Evolutionary conservation across 495 filamentous ascomycete genomes (phyloP).

Genomic region (Penicillium salamii): DNA sequence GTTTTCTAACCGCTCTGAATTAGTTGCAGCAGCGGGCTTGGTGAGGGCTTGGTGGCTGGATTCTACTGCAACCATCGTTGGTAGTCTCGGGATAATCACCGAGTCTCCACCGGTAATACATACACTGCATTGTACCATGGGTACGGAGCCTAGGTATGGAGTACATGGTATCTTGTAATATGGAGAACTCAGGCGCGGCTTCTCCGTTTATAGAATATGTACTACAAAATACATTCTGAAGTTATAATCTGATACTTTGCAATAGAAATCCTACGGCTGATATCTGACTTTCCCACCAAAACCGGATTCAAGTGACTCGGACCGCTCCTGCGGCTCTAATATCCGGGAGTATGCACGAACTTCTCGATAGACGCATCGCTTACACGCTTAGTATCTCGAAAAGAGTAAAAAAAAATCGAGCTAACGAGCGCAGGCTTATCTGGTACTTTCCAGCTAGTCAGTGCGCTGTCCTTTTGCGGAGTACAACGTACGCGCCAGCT

Average conservation of each 20-base stretch:
- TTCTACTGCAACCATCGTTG: constrained; percentile 18
- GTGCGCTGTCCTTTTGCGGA: not conserved
- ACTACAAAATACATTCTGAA: too few species aligned
- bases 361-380: constrained; percentile 1
- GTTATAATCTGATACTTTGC: too few species aligned
- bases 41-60: constrained; percentile 12
- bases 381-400: not conserved
- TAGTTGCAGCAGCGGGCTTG: constrained; percentile 26
- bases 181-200: not conserved
- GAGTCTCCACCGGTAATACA: constrained; percentile 11
- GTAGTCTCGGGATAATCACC: constrained; percentile 24
- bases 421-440: constrained; percentile 4
- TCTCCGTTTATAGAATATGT: not conserved
- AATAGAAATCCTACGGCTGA: too few species aligned
- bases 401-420: too few species aligned
- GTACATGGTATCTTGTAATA: too few species aligned
- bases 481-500: too few species aligned
- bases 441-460: not conserved
- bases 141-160: too few species aligned
- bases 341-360: not conserved
- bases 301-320: not conserved
- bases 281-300: not conserved
- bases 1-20: constrained; percentile 6
- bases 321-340: not conserved
- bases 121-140: not conserved